phyloP scores from a whole-genome alignment of 164 flowering plant species.

The Litsea cubeba region DNA sequence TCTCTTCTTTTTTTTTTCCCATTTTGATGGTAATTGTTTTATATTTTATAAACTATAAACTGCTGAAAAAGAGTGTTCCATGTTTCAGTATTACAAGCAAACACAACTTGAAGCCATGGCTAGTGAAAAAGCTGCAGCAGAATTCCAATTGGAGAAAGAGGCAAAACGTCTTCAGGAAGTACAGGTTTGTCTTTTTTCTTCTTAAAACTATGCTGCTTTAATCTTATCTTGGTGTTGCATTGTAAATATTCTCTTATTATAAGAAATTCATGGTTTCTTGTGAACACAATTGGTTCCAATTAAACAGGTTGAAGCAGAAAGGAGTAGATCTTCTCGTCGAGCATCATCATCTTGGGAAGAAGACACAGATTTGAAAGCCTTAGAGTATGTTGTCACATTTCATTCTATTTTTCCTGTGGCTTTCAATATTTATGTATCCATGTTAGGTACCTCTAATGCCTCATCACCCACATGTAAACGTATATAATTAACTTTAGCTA shows the following conservation, averaged over 20 bases:
- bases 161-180: slow-evolving; percentile 76
- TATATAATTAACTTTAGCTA: too few species aligned
- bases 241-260: background rate
- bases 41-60: background rate
- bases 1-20: background rate
- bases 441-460: too few species aligned
- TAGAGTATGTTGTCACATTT: slow-evolving; percentile 58
- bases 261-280: background rate
- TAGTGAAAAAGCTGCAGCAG: slow-evolving; percentile 97
- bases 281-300: background rate
- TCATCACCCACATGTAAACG: too few species aligned
- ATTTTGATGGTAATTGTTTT: too few species aligned
- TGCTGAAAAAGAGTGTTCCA: background rate
- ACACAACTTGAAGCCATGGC: slow-evolving; percentile 96
- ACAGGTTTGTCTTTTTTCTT: slow-evolving; percentile 44
- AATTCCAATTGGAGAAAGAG: slow-evolving; percentile 96
- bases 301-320: slow-evolving; percentile 83
- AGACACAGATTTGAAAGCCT: slow-evolving; percentile 80
- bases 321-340: slow-evolving; percentile 70
- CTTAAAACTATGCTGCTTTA: slow-evolving; percentile 3
- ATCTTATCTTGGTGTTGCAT: background rate
- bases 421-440: background rate
- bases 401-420: background rate
- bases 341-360: slow-evolving; percentile 89
- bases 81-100: slow-evolving; percentile 48